phyloP scores from a whole-genome alignment of 352 stramenopile genomes.

The Globisporangium uncinulatum region DNA sequence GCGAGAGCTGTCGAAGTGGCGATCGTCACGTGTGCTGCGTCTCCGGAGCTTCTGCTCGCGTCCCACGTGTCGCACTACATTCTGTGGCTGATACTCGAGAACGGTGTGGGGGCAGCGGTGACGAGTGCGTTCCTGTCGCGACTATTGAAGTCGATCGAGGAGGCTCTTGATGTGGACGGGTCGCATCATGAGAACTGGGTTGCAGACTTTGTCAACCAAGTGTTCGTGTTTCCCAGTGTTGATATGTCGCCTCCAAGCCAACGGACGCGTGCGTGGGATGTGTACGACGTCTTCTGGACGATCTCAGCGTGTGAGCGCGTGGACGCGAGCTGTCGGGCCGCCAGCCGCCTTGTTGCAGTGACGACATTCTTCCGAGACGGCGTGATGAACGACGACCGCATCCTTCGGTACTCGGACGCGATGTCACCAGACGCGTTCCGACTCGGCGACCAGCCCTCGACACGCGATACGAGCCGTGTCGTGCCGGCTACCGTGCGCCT shows the following conservation, averaged over 20 bases:
- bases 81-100: neutral
- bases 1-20: neutral
- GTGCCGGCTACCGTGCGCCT: neutral
- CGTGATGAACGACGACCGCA: conserved; percentile 4
- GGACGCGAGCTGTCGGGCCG: neutral
- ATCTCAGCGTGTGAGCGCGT: conserved; percentile 1
- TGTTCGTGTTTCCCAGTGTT: neutral
- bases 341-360: neutral
- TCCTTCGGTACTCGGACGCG: conserved; percentile 3
- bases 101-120: neutral
- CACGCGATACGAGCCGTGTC: no score
- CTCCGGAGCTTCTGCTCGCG: neutral
- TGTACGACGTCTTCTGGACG: conserved; percentile 7
- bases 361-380: conserved; percentile 1
- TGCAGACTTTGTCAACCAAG: conserved; percentile 1
- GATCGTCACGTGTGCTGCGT: neutral
- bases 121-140: neutral
- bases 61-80: conserved; percentile 4
- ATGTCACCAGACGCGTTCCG: neutral
- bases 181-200: neutral
- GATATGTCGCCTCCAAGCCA: neutral
- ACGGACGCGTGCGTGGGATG: neutral
- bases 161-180: neutral
- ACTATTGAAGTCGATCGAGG: neutral
- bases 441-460: neutral